These are phyloP conservation scores for Fusarium hostae DNA, from an alignment of 2,329 filamentous ascomycete species.

Conservation along the genomic window DNA sequence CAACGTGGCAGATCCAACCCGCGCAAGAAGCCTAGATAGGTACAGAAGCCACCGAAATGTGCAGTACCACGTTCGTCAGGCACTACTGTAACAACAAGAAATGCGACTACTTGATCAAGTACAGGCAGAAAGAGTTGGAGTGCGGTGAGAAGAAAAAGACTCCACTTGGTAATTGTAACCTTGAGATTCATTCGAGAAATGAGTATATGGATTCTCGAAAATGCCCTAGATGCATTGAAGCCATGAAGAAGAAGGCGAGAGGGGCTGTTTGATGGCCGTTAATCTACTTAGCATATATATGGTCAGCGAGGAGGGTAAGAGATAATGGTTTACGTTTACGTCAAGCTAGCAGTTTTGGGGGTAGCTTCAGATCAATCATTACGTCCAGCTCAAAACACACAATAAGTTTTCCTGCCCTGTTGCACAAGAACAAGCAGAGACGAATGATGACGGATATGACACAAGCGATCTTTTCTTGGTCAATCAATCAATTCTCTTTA, in stretches of 20 bases:
- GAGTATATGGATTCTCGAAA: not conserved
- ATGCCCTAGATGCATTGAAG: not conserved
- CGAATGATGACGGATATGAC: accelerated
- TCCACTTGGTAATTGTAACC: not conserved
- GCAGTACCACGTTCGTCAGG: not conserved
- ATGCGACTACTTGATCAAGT: not conserved
- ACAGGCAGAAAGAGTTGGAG: not conserved
- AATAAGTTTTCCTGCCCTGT: accelerated
- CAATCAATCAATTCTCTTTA: accelerated
- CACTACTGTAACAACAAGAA: not conserved
- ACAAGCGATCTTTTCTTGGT: accelerated
- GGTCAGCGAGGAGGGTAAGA: not conserved
- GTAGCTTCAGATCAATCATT: no score
- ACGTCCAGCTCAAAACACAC: not conserved
- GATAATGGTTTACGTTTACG: no score
- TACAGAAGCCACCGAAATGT: not conserved
- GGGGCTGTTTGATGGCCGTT: accelerated
- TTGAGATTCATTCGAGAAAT: not conserved
- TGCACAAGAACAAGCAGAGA: accelerated
- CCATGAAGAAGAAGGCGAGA: not conserved
- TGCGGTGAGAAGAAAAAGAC: not conserved
- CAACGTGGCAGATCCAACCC: no score
- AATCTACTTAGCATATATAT: accelerated
- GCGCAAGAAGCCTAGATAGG: accelerated
- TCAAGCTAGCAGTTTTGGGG: not conserved